These are phyloP conservation scores for Peronospora belbahrii DNA, from an alignment of 352 stramenopile genomes.

Conservation along the genomic window DNA sequence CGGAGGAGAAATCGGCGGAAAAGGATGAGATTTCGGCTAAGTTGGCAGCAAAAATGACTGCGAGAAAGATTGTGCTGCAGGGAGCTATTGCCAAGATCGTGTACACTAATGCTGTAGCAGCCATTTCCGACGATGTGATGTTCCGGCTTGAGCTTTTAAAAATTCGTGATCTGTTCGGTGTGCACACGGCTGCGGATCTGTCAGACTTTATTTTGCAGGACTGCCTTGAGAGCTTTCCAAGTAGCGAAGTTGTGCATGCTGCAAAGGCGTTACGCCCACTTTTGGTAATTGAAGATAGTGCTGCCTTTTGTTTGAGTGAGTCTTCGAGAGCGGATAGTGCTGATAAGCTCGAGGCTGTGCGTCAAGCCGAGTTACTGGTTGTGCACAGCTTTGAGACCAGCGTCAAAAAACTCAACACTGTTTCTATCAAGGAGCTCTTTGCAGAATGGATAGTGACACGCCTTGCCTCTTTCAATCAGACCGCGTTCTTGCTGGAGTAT, in stretches of 20 bases:
- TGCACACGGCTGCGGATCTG: slow-evolving; percentile 45
- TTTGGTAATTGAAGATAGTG: slow-evolving; percentile 9
- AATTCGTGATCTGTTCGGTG: slow-evolving; percentile 70
- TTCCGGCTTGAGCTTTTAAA: slow-evolving; percentile 75
- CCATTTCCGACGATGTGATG: slow-evolving; percentile 48
- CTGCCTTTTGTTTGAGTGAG: slow-evolving; percentile 1
- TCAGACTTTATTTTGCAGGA: slow-evolving; percentile 65
- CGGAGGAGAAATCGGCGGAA: slow-evolving; percentile 39
- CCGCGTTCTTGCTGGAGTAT: slow-evolving; percentile 44
- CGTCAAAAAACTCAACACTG: slow-evolving; percentile 32
- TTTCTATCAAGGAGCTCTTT: slow-evolving; percentile 57
- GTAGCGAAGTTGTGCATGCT: slow-evolving; percentile 45
- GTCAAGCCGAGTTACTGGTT: slow-evolving; percentile 36
- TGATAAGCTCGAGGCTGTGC: slow-evolving; percentile 27
- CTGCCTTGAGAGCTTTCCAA: slow-evolving; percentile 50
- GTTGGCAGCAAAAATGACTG: slow-evolving; percentile 44
- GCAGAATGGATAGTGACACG: slow-evolving; percentile 60
- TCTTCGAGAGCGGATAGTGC: slow-evolving; percentile 14
- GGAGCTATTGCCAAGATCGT: slow-evolving; percentile 80
- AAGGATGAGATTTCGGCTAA: slow-evolving; percentile 25
- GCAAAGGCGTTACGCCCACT: slow-evolving; percentile 52
- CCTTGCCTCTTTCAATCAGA: slow-evolving; percentile 35
- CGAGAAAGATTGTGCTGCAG: slow-evolving; percentile 65
- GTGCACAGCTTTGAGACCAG: slow-evolving; percentile 59
- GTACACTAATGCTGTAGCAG: slow-evolving; percentile 60